These are phyloP conservation scores for Musa troglodytarum DNA, from an alignment of 176 grass and related monocot species.

Conservation along the genomic window DNA sequence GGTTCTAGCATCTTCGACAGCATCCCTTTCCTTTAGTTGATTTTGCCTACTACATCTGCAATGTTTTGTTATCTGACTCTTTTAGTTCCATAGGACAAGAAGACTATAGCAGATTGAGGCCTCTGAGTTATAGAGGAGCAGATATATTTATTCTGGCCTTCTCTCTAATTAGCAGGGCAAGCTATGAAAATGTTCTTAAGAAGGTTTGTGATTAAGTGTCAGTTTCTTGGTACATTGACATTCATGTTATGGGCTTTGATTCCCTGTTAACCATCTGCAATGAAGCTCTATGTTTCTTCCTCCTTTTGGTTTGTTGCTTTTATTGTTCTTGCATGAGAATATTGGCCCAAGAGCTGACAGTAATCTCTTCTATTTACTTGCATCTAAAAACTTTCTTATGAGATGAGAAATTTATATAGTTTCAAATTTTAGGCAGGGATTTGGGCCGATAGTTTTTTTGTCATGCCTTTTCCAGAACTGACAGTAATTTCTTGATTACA, in stretches of 20 bases:
- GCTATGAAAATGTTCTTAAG: slow-evolving; percentile 65
- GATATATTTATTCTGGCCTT: slow-evolving; percentile 11
- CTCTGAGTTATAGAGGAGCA: slow-evolving; percentile 2
- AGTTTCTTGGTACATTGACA: background rate
- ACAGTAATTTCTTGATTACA: too few relatives aligned
- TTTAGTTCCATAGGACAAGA: background rate
- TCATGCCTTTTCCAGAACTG: too few relatives aligned
- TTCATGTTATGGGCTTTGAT: background rate
- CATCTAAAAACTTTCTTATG: too few relatives aligned
- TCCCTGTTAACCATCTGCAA: too few relatives aligned
- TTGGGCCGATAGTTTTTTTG: too few relatives aligned
- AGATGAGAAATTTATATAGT: too few relatives aligned
- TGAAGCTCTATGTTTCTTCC: too few relatives aligned
- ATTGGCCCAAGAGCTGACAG: too few relatives aligned
- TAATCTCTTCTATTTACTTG: too few relatives aligned
- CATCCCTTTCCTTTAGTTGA: background rate
- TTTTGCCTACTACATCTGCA: background rate
- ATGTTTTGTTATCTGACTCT: background rate
- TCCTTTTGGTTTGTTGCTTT: too few relatives aligned
- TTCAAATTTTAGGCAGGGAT: too few relatives aligned
- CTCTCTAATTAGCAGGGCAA: slow-evolving; percentile 4
- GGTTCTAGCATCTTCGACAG: background rate
- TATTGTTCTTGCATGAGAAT: too few relatives aligned
- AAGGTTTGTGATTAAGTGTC: slow-evolving; percentile 33
- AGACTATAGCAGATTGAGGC: slow-evolving; percentile 4